phyloP scores from a whole-genome alignment of 2,329 filamentous ascomycete genomes.

The Botryotinia globosa region DNA sequence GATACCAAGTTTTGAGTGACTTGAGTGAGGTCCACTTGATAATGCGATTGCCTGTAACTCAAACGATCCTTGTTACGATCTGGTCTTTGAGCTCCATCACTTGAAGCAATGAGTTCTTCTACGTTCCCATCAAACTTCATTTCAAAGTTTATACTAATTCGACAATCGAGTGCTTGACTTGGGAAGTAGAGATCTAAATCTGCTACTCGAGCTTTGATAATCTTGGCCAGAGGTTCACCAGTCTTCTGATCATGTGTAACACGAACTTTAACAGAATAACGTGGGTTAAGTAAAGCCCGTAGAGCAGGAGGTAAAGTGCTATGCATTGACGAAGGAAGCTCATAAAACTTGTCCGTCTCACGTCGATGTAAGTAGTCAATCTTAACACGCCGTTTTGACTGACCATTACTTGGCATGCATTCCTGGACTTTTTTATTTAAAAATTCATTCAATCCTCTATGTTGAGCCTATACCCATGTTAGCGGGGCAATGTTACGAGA shows the following conservation, averaged over 20 bases:
- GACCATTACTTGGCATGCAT: constrained; percentile 51
- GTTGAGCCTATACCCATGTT: constrained; percentile 59
- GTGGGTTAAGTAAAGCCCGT: constrained; percentile 55
- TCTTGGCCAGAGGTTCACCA: constrained; percentile 69
- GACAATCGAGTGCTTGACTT: constrained; percentile 75
- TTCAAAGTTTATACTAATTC: constrained; percentile 92
- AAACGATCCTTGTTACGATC: constrained; percentile 85
- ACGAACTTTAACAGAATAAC: constrained; percentile 61
- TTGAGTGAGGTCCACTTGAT: constrained; percentile 90
- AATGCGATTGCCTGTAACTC: constrained; percentile 83
- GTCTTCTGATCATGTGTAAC: constrained; percentile 76
- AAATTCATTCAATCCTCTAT: constrained; percentile 78
- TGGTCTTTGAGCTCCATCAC: constrained; percentile 42
- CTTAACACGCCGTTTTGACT: constrained; percentile 49
- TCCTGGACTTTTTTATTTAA: constrained; percentile 68
- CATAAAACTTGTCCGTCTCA: constrained; percentile 81
- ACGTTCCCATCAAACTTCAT: constrained; percentile 76
- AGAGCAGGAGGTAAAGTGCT: constrained; percentile 63
- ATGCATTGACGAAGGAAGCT: constrained; percentile 60
- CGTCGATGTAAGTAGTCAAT: constrained; percentile 79
- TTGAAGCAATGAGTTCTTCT: constrained; percentile 47
- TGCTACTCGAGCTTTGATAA: constrained; percentile 85
- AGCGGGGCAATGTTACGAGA: constrained; percentile 16
- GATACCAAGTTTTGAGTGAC: constrained; percentile 72
- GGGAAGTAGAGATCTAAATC: constrained; percentile 89